These are phyloP conservation scores for Hyaloscypha hepaticicola DNA, from an alignment of 495 filamentous ascomycete species.

Conservation along the genomic window DNA sequence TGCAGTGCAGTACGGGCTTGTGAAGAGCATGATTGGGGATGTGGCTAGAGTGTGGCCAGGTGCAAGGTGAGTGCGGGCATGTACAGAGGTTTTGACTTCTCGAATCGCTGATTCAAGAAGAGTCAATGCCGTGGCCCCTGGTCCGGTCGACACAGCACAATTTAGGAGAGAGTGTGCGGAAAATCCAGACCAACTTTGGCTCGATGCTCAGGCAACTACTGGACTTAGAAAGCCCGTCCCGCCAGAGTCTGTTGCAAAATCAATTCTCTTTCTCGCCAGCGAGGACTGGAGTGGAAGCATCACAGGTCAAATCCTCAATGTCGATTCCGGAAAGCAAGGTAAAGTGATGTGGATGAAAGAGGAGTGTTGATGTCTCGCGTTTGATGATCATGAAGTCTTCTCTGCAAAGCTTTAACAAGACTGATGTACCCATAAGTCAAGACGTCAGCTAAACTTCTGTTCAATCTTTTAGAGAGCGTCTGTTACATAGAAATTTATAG, in stretches of 20 bases:
- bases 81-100: neutral
- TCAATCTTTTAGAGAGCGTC: too few species aligned
- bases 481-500: too few species aligned
- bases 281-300: conserved; percentile 41
- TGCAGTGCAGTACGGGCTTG: conserved; percentile 41
- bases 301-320: conserved; percentile 40
- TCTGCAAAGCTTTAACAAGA: neutral
- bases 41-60: conserved; percentile 34
- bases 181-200: conserved; percentile 37
- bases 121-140: conserved; percentile 45
- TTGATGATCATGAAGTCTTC: neutral
- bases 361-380: conserved; percentile 27
- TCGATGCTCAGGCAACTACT: conserved; percentile 42
- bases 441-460: too few species aligned
- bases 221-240: conserved; percentile 38
- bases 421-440: too few species aligned
- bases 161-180: conserved; percentile 38
- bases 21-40: conserved; percentile 41
- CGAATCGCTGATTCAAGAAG: conserved; percentile 21
- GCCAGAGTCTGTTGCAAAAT: conserved; percentile 39
- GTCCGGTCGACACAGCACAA: conserved; percentile 40
- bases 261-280: conserved; percentile 42
- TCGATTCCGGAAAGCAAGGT: conserved; percentile 44
- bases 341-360: conserved; percentile 41
- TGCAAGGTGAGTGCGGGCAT: conserved; percentile 22